These are phyloP conservation scores for Coniochaeta hoffmannii DNA, from an alignment of 2,329 filamentous ascomycete genomes.

Conservation along the genomic window DNA sequence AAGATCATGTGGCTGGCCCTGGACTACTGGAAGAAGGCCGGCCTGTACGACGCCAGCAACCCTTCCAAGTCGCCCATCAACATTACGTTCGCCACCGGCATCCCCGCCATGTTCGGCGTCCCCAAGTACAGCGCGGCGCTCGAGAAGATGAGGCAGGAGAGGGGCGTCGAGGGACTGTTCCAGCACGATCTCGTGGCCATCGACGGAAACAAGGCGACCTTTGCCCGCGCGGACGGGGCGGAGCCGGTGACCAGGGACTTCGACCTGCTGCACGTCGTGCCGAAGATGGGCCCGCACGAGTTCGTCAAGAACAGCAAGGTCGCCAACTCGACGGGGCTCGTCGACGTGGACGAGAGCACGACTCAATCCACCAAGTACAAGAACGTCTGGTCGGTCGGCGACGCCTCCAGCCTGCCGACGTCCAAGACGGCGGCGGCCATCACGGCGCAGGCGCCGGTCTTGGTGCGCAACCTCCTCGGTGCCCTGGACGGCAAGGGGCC, in stretches of 20 bases:
- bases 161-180: slow-evolving; percentile 28
- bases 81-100: slow-evolving; percentile 34
- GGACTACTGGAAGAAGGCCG: slow-evolving; percentile 48
- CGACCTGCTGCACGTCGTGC: slow-evolving; percentile 28
- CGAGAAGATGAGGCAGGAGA: slow-evolving; percentile 24
- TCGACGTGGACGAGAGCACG: slow-evolving; percentile 15
- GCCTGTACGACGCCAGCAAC: slow-evolving; percentile 37
- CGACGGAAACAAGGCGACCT: slow-evolving; percentile 24
- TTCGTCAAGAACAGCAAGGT: slow-evolving; percentile 10
- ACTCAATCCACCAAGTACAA: slow-evolving; percentile 17
- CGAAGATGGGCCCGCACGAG: slow-evolving; percentile 16
- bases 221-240: slow-evolving; percentile 21
- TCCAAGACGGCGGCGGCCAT: slow-evolving; percentile 38
- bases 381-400: slow-evolving; percentile 32
- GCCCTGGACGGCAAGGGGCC: slow-evolving; percentile 25
- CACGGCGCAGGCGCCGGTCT: slow-evolving; percentile 33
- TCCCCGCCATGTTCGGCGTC: slow-evolving; percentile 26
- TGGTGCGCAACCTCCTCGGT: slow-evolving; percentile 32
- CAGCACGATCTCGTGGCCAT: slow-evolving; percentile 29
- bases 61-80: slow-evolving; percentile 34
- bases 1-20: slow-evolving; percentile 57
- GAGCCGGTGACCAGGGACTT: slow-evolving; percentile 24
- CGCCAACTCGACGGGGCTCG: slow-evolving; percentile 17
- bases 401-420: slow-evolving; percentile 30
- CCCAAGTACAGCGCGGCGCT: slow-evolving; percentile 28